Percentiles rank a stretch among this genome's conserved stretches.
Conservation (phyloP, 2,329 filamentous ascomycete genomes). For the Ceratocystis ficicola region DNA sequence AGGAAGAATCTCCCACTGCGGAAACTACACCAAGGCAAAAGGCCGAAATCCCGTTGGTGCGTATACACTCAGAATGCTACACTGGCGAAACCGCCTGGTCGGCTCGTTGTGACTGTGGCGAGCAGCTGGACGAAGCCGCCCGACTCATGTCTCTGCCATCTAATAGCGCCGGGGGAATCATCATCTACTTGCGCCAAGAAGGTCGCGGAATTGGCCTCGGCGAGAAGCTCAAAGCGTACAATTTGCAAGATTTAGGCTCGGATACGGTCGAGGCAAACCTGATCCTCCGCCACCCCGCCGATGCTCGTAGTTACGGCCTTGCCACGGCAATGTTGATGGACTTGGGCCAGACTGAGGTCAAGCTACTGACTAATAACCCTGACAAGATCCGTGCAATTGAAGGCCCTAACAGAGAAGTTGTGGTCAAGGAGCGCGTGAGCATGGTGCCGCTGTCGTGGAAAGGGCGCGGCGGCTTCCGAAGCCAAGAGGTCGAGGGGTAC, state of each 20-base stretch:
- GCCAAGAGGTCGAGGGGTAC: conserved; percentile 85
- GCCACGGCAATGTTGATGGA: conserved; percentile 90
- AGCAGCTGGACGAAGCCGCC: conserved; percentile 93
- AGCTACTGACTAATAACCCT: conserved; percentile 88
- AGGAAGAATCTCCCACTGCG: not conserved
- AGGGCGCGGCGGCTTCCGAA: conserved; percentile 68
- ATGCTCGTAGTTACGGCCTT: conserved; percentile 89
- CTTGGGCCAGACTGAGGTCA: conserved; percentile 64
- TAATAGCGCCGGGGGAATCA: conserved; percentile 62
- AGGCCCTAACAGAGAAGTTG: conserved; percentile 74
- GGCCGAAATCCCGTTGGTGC: conserved; percentile 52
- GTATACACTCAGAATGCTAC: conserved; percentile 97
- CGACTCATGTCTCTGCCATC: conserved; percentile 71
- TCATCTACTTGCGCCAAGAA: conserved; percentile 91
- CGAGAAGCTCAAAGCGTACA: conserved; percentile 96
- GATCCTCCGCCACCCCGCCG: conserved; percentile 78
- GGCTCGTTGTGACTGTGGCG: conserved; percentile 91
- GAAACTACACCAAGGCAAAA: not conserved
- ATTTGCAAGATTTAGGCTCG: conserved; percentile 89
- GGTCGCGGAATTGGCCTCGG: conserved; percentile 88
- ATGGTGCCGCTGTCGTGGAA: conserved; percentile 96
- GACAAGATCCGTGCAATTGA: conserved; percentile 94
- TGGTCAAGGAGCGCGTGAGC: conserved; percentile 77
- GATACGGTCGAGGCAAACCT: conserved; percentile 96
- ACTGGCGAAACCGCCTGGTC: conserved; percentile 98